Base-by-base conservation (phyloP, 2,329 filamentous ascomycete species). In the Sporothrix brunneoviolacea region DNA sequence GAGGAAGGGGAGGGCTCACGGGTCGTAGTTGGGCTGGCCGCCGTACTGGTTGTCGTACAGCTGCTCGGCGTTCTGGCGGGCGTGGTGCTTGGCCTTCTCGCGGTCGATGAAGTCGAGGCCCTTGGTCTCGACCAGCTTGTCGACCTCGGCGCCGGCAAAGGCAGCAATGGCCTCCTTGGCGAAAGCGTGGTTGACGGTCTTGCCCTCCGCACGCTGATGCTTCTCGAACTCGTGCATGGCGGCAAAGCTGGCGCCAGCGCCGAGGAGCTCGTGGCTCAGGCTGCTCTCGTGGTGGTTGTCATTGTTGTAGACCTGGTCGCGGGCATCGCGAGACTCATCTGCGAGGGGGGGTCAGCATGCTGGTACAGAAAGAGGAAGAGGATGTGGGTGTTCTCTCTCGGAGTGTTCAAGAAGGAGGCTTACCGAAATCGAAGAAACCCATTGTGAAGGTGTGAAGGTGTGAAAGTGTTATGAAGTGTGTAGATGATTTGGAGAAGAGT, bases 151-250 rank as follows among this genome's bases (percentile, higher is more conserved):
- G 42, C 80, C 86, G 24, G 83, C 86, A 50, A 91, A 72, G 53
- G 82, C 86, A 15, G 78, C 84, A 28, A 91, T 68, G 39, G 86
- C 65, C 70, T 91, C 87, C 73, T 91, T 91, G 64, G 88, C 88
- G 61, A 88, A 84, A 37, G 70, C 70, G 71, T 91, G 87, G 57
- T 74, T 77, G 60, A 91, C 82, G 7, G 76, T 65, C 73, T 89
- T 71, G 82, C 83, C 86, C 65, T 87, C 74, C 51, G 70, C 73
- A 61, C 84, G 83, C 71, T 90, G 84, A 60, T 79, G 74, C 66
- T 90, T 83, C 70, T 91, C 86, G 61, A 83, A 91, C 19, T 83
- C 72, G 75, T 89, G 89, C 78, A 91, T 86, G 60, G 82, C 88
- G 57, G 80, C 83, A 64, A 91, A 91, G 55, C 84, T 81, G 52